Conservation (phyloP, 2,329 filamentous ascomycete species). For the Zymoseptoria crescenta region DNA sequence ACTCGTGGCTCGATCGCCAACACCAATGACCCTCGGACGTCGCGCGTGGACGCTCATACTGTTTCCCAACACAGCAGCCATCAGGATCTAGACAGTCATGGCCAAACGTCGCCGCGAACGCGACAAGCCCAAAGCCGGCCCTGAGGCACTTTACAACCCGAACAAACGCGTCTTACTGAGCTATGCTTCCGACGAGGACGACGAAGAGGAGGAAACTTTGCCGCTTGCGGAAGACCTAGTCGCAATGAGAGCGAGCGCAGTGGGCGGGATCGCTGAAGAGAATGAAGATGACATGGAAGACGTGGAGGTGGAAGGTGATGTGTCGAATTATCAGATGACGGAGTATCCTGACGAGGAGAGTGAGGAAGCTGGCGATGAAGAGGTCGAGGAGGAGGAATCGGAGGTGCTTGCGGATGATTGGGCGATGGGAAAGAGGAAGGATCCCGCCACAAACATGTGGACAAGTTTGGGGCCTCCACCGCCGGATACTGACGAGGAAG, state of each 20-base stretch:
- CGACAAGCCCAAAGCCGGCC: conserved; percentile 26
- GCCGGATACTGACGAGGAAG: conserved; percentile 18
- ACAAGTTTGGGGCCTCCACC: conserved; percentile 20
- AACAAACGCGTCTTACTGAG: conserved; percentile 28
- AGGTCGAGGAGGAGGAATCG: background rate
- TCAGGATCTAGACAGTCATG: conserved; percentile 8
- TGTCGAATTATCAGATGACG: conserved; percentile 13
- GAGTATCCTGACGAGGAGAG: conserved; percentile 8
- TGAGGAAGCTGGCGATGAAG: background rate
- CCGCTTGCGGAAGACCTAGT: background rate
- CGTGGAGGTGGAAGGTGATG: background rate
- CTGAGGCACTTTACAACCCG: conserved; percentile 23
- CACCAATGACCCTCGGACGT: no score
- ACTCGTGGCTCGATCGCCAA: no score
- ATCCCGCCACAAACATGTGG: conserved; percentile 19
- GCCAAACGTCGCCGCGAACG: conserved; percentile 25
- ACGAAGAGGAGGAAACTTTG: conserved; percentile 8
- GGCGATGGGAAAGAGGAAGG: conserved; percentile 4
- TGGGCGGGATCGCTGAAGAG: background rate
- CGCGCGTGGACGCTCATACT: no score
- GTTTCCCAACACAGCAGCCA: background rate
- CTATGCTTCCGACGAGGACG: conserved; percentile 26
- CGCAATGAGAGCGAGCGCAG: background rate
- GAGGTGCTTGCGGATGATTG: background rate
- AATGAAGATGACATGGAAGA: background rate